phyloP scores from a whole-genome alignment of 768 basidiomycete species.

The Hortiboletus flavorubellus region DNA sequence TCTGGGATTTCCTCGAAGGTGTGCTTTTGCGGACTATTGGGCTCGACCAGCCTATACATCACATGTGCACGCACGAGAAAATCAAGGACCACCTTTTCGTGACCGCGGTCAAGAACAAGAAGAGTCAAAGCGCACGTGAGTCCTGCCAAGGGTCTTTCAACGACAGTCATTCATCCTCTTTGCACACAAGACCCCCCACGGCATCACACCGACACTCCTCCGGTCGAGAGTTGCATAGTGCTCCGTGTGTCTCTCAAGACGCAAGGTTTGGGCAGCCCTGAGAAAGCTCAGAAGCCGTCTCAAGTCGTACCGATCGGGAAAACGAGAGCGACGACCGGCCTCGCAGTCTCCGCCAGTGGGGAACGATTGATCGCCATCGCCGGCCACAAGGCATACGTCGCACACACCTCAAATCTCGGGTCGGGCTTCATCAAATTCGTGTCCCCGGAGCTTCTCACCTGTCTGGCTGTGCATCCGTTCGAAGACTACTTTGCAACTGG shows the following conservation, averaged over 20 bases:
- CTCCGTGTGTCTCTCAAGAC: slow-evolving; percentile 59
- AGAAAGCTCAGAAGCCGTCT: slow-evolving; percentile 43
- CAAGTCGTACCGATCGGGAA: slow-evolving; percentile 63
- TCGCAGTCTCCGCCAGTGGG: slow-evolving; percentile 74
- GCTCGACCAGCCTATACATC: slow-evolving; percentile 64
- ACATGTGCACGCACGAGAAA: slow-evolving; percentile 66
- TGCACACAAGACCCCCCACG: slow-evolving; percentile 8
- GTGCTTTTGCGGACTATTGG: slow-evolving; percentile 71
- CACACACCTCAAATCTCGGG: slow-evolving; percentile 50
- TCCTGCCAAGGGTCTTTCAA: neutral
- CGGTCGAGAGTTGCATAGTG: slow-evolving; percentile 49
- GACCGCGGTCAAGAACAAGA: slow-evolving; percentile 50
- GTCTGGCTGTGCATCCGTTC: slow-evolving; percentile 81
- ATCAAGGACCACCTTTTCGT: slow-evolving; percentile 72
- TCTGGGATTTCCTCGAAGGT: slow-evolving; percentile 95
- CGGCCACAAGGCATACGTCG: slow-evolving; percentile 77
- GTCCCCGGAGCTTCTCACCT: slow-evolving; percentile 76
- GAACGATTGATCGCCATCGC: slow-evolving; percentile 73
- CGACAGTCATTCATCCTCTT: neutral
- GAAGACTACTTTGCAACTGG: slow-evolving; percentile 97
- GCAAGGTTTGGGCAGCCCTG: slow-evolving; percentile 34
- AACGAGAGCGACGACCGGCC: slow-evolving; percentile 56
- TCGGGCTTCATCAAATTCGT: slow-evolving; percentile 80
- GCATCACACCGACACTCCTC: neutral
- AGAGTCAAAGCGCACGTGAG: slow-evolving; percentile 36